Evolutionary conservation across 2,329 filamentous ascomycete species (phyloP), one percentile per base, ranked within the genome.

Genomic region (Kalmusia sp.): DNA sequence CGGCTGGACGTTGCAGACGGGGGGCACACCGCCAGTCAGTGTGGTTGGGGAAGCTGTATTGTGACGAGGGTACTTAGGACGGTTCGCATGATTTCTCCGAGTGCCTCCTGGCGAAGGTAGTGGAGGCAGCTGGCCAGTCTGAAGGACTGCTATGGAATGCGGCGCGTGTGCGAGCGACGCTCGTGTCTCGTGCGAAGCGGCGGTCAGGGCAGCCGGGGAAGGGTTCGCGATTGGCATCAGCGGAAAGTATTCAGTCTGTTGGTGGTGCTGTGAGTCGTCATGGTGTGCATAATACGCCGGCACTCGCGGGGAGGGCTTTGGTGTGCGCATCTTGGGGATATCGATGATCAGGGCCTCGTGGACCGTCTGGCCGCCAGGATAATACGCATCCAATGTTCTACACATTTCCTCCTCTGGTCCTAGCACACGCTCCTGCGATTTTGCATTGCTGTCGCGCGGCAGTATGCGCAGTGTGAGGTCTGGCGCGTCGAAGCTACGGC

Each of bases 261-360:
- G 83, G 70, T 93, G 90, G 28, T 85, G 34, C 44, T 28, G 80
- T 17, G 79, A 77, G 19, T 90, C 87, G 24, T 92, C 88, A 57
- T 80, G 69, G 37, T 78, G 75, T 67, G 84, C 84, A 67, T 84
- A 85, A 55, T 79, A 78, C 39, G 78, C 55, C 6, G 66, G 74
- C 39, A 79, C 70, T 53, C 87, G 82, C 2, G 93, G 93, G 8
- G 92, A 96, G 9, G 90, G 87, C 62, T 88, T 89, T 1, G 93
- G 92, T 0, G 91, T 93, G 54, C 89, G 84, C 49, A 87, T 85
- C 30, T 82, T 78, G 14, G 92, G 91, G 17, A 96, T 87, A 65
- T 98, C 93, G 68, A 99, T 96, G 59, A 97, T 71, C 56, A 99
- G 82, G 6, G 95, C 95, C 69, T 99, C 95, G 49, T 93, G 89